Evolutionary conservation across 2,329 filamentous ascomycete genomes (phyloP), one percentile per base, ranked within the genome.

Genomic region (Cladosporium sphaerospermum): DNA sequence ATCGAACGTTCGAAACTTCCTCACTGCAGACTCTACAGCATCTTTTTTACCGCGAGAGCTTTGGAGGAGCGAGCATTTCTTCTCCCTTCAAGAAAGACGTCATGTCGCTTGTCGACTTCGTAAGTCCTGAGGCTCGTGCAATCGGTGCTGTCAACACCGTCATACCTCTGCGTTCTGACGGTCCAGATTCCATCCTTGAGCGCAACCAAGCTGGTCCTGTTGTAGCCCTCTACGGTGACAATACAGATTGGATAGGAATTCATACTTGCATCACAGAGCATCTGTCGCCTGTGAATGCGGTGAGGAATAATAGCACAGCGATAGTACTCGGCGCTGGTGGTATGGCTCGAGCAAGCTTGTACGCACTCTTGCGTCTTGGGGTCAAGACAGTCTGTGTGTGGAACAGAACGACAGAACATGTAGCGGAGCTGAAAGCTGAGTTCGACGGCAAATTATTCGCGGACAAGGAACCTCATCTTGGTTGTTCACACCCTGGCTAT

Each of bases 201-300:
- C 77, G 82, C 56, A 82, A 82, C 56, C 76, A 80, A 42, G 76
- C 83, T 1, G 84, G 85, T 0, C 79, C 81, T 0, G 78, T 87
- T 9, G 77, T 78, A 56, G 84, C 81, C 0, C 72, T 88, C 0
- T 86, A 88, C 56, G 86, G 85, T 1, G 85, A 89, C 53, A 89
- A 89, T 54, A 89, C 85, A 0, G 85, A 89, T 64, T 89, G 85
- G 82, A 82, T 88, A 34, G 86, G 85, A 6, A 86, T 89, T 41
- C 74, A 82, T 51, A 84, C 83, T 6, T 88, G 84, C 62, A 79
- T 89, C 43, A 77, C 82, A 7, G 76, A 84, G 23, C 84, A 84
- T 1, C 72, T 88, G 2, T 88, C 85, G 1, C 85, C 85, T 0
- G 82, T 84, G 8, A 79, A 79, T 55, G 74, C 75, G 1, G 76